These are phyloP conservation scores for Xylaria sp. DNA, from an alignment of 2,329 filamentous ascomycete genomes.

Conservation along the genomic window DNA sequence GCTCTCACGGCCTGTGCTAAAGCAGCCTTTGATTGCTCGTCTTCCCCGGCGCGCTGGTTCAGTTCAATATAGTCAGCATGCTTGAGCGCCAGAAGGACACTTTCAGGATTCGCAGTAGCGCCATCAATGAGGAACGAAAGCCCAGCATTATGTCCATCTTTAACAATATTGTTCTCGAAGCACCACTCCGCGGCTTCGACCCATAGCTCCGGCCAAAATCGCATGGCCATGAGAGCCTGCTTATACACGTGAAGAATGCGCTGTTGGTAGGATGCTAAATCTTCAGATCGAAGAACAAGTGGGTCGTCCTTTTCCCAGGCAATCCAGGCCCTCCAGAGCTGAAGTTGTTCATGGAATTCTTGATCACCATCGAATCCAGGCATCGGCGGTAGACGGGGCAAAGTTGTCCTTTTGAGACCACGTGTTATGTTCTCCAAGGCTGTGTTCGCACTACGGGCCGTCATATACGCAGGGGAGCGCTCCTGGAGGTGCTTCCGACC, in stretches of 20 bases:
- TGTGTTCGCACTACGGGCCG: conserved; percentile 88
- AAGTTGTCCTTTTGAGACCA: conserved; percentile 78
- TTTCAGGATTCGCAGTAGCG: conserved; percentile 91
- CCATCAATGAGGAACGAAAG: conserved; percentile 84
- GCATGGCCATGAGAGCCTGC: conserved; percentile 90
- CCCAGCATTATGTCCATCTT: conserved; percentile 71
- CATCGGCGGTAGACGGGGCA: conserved; percentile 84
- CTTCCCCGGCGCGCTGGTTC: conserved; percentile 80
- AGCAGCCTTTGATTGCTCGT: conserved; percentile 76
- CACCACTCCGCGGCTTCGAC: conserved; percentile 95
- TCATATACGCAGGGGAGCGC: conserved; percentile 93
- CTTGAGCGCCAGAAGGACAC: conserved; percentile 88
- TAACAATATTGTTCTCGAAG: conserved; percentile 73
- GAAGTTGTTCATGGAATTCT: conserved; percentile 85
- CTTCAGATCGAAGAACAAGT: conserved; percentile 84
- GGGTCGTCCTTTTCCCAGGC: conserved; percentile 95
- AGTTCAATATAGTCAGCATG: conserved; percentile 88
- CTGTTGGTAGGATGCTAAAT: conserved; percentile 77
- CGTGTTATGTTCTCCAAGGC: conserved; percentile 90
- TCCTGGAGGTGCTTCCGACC: conserved; percentile 96
- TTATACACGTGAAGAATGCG: conserved; percentile 92
- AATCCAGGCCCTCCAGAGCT: conserved; percentile 94
- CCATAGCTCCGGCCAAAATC: conserved; percentile 97
- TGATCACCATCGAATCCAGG: conserved; percentile 87
- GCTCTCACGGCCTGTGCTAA: conserved; percentile 83